Percentiles rank a stretch among this genome's conserved stretches.
These are phyloP conservation scores for Cornus florida DNA, from an alignment of 148 eudicot genomes.

Conservation along the genomic window DNA sequence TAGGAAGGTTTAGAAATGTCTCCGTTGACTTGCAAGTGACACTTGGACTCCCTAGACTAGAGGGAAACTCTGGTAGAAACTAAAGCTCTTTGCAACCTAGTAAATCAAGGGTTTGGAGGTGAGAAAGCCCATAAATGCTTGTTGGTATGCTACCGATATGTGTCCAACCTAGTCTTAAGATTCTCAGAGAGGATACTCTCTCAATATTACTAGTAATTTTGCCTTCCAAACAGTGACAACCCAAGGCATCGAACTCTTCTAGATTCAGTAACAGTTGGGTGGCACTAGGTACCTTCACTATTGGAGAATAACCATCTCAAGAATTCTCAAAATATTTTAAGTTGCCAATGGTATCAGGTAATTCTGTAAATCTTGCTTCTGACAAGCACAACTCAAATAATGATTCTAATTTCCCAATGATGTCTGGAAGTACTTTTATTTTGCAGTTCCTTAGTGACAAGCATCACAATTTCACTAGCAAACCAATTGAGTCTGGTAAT, in stretches of 20 bases:
- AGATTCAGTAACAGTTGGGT: neutral
- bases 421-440: too few species aligned
- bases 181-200: neutral
- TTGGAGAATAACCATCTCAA: too few species aligned
- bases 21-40: neutral
- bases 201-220: neutral
- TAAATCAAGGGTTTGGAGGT: neutral
- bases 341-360: too few species aligned
- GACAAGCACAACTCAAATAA: too few species aligned
- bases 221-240: neutral
- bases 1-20: neutral
- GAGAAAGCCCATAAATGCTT: neutral
- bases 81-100: neutral
- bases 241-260: neutral
- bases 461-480: too few species aligned
- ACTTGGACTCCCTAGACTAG: neutral
- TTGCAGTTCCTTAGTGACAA: too few species aligned
- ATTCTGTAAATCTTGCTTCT: too few species aligned
- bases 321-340: too few species aligned
- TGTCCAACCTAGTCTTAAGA: neutral
- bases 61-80: neutral
- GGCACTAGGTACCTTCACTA: neutral
- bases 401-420: too few species aligned
- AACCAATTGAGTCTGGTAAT: too few species aligned
- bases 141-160: neutral